phyloP scores from a whole-genome alignment of 352 stramenopile genomes.

The Phytophthora vignae region DNA sequence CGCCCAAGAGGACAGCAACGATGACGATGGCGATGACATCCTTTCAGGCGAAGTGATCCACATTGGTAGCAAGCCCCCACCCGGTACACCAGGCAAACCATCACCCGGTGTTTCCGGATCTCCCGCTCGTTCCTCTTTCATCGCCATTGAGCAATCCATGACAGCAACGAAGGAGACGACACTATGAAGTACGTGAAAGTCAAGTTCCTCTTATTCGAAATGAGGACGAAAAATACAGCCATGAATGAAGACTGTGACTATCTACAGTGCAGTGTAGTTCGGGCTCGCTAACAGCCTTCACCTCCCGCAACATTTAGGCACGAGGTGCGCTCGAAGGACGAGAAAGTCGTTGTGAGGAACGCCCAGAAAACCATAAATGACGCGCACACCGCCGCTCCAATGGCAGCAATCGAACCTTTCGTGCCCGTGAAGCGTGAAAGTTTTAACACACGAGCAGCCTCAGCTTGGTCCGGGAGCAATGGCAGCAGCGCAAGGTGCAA shows the following conservation, averaged over 20 bases:
- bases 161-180: constrained; percentile 18
- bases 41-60: constrained; percentile 12
- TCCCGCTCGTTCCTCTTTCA: constrained; percentile 5
- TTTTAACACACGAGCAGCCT: constrained; percentile 45
- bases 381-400: constrained; percentile 37
- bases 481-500: constrained; percentile 45
- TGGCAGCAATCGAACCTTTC: constrained; percentile 30
- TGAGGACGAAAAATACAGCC: constrained; percentile 20
- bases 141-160: neutral
- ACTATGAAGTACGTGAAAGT: neutral
- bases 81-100: neutral
- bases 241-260: constrained; percentile 6
- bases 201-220: constrained; percentile 15
- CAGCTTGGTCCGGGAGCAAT: constrained; percentile 52
- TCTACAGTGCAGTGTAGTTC: neutral
- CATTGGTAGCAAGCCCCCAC: constrained; percentile 1
- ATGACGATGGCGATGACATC: constrained; percentile 15
- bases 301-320: constrained; percentile 73
- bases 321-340: constrained; percentile 59
- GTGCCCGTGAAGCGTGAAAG: constrained; percentile 27
- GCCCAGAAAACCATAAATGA: constrained; percentile 63
- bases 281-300: constrained; percentile 56
- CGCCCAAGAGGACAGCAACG: constrained; percentile 9
- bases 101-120: neutral
- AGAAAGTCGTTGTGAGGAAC: constrained; percentile 58